Evolutionary conservation across 345 rosid species (phyloP), one percentile per base, ranked within the genome.

Genomic region (Mercurialis annua): DNA sequence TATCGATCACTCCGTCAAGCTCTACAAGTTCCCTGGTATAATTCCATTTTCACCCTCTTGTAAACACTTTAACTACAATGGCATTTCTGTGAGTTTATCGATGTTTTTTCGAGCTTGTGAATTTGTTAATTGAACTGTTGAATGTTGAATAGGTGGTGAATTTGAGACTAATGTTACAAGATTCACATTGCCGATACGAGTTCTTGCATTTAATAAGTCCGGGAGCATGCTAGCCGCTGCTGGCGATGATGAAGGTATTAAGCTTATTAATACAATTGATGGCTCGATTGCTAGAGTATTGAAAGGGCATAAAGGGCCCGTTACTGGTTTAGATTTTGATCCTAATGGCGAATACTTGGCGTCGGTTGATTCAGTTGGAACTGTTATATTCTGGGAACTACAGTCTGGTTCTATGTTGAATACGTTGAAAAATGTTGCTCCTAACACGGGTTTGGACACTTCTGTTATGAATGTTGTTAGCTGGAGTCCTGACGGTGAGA

Each of bases 401-500:
- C 95, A 86, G 60, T 81, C 87, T 52, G 99, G 97, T 27, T 70
- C 53, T 44, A 70, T 71, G 4, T 75, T 90, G 5, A 92, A 81
- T 71, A 85, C 81, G 15, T 92, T 91, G 29, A 83, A 83, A 44
- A 82, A 88, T 3, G 65, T 85, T 73, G 93, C 92, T 36, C 93
- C 93, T 0, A 81, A 82, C 62, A 86, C 85, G 3, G 87, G 86
- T 36, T 80, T 75, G 29, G 90, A 84, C 65, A 74, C 77, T 72
- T 91, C 92, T 4, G 42, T 82, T 20, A 70, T 82, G 77, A 91
- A 91, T 75, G 73, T 80, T 36, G 75, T 91, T 29, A 77, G 86
- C 78, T 94, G 98, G 99, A 94, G 99, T 75, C 98, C 98, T 50
- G 95, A 91, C 71, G 99, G 99, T 58, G 88, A 87, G 76, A 84